Evolutionary conservation across 2,329 filamentous ascomycete species (phyloP), one percentile per base, ranked within the genome.

Genomic region (Remersonia thermophila): DNA sequence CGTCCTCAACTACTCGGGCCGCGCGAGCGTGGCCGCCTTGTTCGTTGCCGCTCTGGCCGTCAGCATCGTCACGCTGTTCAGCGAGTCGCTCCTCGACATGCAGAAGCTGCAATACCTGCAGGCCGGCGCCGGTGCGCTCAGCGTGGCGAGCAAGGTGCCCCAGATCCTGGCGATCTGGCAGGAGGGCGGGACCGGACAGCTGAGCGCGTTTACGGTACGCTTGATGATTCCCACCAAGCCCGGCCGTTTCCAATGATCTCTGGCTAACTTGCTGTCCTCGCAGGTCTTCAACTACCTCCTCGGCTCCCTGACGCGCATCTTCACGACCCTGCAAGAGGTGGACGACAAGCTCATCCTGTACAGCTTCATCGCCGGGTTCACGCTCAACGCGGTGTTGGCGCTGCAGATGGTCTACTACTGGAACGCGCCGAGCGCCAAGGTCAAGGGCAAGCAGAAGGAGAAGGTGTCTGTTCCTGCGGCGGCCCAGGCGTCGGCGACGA

Each of bases 231-330:
- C n/a, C n/a, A n/a, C n/a, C n/a, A n/a, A n/a, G n/a, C n/a, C n/a
- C n/a, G n/a, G n/a, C n/a, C n/a, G n/a, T n/a, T n/a, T n/a, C n/a
- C n/a, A n/a, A n/a, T n/a, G n/a, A n/a, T 23, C 20, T 23, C 5
- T 5, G 20, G 20, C 41, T 47, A 27, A 47, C 32, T 11, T 13
- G 9, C 14, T 37, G 23, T 27, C 4, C 23, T 3, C n/a, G 31
- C 51, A 95, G 87, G 86, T 98, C 49, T 94, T 98, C 73, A 96
- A 95, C 69, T 98, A 94, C 62, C 83, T 98, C 52, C 69, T 79
- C 50, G 91, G 93, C 27, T 94, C 86, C 30, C 74, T 96, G 40
- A 83, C 85, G 17, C 83, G 91, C 55, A 93, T 98, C 64, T 98
- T 95, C 62, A 98, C 91, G 23, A 98, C 93, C 7, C 67, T 98